These are phyloP conservation scores for Hypoxylon sp. DNA, from an alignment of 2,329 filamentous ascomycete species.

Conservation along the genomic window DNA sequence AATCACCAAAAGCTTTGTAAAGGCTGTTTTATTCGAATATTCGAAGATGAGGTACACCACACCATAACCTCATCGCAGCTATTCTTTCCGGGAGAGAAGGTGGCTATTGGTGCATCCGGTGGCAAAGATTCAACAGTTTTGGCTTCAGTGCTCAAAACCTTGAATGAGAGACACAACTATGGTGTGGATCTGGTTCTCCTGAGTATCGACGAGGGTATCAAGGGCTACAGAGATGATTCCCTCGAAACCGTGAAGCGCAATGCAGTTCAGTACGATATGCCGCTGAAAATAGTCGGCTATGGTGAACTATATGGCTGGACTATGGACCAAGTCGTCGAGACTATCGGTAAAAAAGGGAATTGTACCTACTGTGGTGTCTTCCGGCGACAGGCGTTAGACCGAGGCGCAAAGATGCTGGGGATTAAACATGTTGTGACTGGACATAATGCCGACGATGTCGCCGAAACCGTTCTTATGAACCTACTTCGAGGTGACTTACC, in stretches of 20 bases:
- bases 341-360: constrained; percentile 97
- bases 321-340: constrained; percentile 98
- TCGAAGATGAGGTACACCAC: constrained; percentile 93
- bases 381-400: constrained; percentile 88
- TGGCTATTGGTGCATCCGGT: constrained; percentile 95
- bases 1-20: constrained; percentile 95
- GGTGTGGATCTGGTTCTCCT: constrained; percentile 85
- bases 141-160: constrained; percentile 90
- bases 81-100: constrained; percentile 82
- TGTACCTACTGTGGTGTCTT: constrained; percentile 99
- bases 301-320: constrained; percentile 97
- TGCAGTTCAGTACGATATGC: constrained; percentile 88
- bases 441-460: constrained; percentile 96
- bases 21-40: constrained; percentile 83
- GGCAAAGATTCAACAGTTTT: constrained; percentile 98
- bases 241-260: constrained; percentile 97
- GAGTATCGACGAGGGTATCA: constrained; percentile 97
- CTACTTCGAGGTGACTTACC: constrained; percentile 89
- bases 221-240: constrained; percentile 94
- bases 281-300: constrained; percentile 91
- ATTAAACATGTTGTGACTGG: constrained; percentile 96
- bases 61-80: constrained; percentile 85
- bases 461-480: constrained; percentile 98
- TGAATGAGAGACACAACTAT: constrained; percentile 90
- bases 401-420: constrained; percentile 84